phyloP scores from a whole-genome alignment of 352 stramenopile species.

The Phytophthora lateralis region DNA sequence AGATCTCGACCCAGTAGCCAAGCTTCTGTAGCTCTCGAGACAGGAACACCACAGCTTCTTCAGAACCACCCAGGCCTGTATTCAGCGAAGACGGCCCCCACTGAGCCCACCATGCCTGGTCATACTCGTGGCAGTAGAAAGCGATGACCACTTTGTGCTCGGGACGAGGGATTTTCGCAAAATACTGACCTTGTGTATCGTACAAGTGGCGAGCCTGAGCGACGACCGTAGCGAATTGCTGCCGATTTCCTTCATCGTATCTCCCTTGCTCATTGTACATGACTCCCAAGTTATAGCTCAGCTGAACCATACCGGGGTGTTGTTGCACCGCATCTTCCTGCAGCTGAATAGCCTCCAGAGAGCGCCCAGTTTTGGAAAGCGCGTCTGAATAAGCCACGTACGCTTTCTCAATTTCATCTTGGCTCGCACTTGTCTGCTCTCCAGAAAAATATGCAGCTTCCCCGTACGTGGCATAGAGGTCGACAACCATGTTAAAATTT shows the following conservation, averaged over 20 bases:
- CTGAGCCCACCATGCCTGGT: conserved; percentile 86
- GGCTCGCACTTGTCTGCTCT: not conserved
- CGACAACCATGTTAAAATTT: conserved; percentile 28
- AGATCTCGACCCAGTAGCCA: conserved; percentile 91
- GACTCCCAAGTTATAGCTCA: conserved; percentile 61
- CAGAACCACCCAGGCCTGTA: conserved; percentile 84
- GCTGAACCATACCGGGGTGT: conserved; percentile 43
- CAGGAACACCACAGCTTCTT: conserved; percentile 92
- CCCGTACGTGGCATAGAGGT: conserved; percentile 35
- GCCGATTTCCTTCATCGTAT: conserved; percentile 37
- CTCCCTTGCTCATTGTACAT: conserved; percentile 37
- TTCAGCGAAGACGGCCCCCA: conserved; percentile 85
- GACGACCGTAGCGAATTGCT: conserved; percentile 39
- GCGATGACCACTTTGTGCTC: conserved; percentile 49
- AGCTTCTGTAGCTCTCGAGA: conserved; percentile 72
- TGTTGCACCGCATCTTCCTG: conserved; percentile 28
- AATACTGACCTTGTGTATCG: conserved; percentile 23
- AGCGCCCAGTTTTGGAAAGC: conserved; percentile 27
- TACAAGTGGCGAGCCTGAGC: conserved; percentile 42
- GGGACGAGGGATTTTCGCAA: conserved; percentile 41
- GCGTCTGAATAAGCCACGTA: conserved; percentile 54
- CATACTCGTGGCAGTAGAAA: conserved; percentile 94
- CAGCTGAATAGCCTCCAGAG: conserved; percentile 40
- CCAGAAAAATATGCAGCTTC: conserved; percentile 14
- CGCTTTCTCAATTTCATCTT: conserved; percentile 34